Base-by-base conservation (phyloP, 2,329 filamentous ascomycete genomes). In the Fusarium sp. region DNA sequence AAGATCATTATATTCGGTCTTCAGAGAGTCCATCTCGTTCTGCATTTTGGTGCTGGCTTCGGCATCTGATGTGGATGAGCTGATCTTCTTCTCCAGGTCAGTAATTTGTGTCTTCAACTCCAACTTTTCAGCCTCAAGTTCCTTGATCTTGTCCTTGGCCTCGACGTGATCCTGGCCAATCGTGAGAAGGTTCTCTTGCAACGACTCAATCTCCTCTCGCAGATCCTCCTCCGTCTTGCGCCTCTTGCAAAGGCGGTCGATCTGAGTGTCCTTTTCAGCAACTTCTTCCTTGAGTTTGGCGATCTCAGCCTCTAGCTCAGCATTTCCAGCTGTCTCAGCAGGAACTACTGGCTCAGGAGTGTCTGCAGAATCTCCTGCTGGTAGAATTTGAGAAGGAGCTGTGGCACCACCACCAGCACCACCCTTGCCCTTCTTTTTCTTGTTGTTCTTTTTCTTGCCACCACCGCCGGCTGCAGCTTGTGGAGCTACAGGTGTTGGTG, bases 341-440 rank as follows among this genome's bases (percentile, higher is more conserved):
- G 78, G 70, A 8, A 79, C 69, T 16, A 74, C 71, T 2, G 78
- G 75, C 29, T 84, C 82, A 5, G 79, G 77, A 2, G 78, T 75
- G 18, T 83, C 80, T 6, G 77, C 65, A 7, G 81, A 77, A 8
- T 81, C 73, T 57, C 84, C 72, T 29, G 73, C 70, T 6, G 74
- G 64, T 3, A 73, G 61, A 25, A 73, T 65, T 7, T 76, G 69
- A 3, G 75, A 69, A 24, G 82, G 79, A 4, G 75, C 72, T n/a
- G 81, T 79, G 11, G 83, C 80, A 9, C 80, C 78, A 9, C 80
- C 78, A 9, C 79, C 79, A 69, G 87, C 88, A 32, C 85, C 87
- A 20, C 88, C 89, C 83, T 94, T 95, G 81, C 91, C 92, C 86
- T 97, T 97, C 84, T 95, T 97, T 78, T 94, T 97, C 80, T 93